Conservation (phyloP, 371 early-diverging fungal genomes). For the Zopfochytrium polystomum region DNA sequence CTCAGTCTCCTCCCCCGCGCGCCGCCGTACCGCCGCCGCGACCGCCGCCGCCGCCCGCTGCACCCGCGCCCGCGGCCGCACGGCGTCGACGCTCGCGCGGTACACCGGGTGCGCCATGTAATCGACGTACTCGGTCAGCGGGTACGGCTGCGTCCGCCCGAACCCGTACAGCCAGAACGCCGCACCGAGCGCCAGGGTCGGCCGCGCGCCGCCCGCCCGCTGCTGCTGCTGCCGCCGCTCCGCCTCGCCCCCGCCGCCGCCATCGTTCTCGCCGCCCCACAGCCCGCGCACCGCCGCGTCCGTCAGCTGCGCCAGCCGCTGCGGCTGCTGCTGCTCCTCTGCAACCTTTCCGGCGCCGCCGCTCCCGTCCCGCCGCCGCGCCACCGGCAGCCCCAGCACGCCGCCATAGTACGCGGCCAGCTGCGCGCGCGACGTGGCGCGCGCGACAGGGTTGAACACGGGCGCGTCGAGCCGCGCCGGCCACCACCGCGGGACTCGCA, state of each 20-base stretch:
- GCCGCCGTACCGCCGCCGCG: constrained; percentile 4
- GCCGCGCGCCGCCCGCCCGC: no score
- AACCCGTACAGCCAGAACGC: constrained; percentile 41
- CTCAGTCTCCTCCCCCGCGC: background rate
- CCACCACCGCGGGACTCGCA: no score
- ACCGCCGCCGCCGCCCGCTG: constrained; percentile 10
- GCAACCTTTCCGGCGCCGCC: constrained; percentile 23
- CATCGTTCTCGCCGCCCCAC: no score
- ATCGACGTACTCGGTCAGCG: constrained; percentile 17
- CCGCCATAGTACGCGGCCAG: constrained; percentile 26
- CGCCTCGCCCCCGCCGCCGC: no score
- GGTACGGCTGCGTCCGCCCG: constrained; percentile 38
- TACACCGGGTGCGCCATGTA: constrained; percentile 24
- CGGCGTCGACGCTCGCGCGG: no score
- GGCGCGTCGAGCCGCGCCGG: constrained; percentile 31
- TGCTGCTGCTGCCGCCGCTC: no score
- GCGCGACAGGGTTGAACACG: no score
- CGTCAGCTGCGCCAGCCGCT: no score
- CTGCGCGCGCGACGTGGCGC: no score
- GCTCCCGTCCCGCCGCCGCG: constrained; percentile 24
- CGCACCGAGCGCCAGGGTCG: constrained; percentile 29
- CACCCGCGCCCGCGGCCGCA: constrained; percentile 15
- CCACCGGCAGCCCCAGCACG: constrained; percentile 12
- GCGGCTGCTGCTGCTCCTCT: no score
- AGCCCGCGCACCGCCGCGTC: no score